These are phyloP conservation scores for Sugiyamaella neomexicana DNA, from an alignment of 1,139 yeast genomes.

Conservation along the genomic window DNA sequence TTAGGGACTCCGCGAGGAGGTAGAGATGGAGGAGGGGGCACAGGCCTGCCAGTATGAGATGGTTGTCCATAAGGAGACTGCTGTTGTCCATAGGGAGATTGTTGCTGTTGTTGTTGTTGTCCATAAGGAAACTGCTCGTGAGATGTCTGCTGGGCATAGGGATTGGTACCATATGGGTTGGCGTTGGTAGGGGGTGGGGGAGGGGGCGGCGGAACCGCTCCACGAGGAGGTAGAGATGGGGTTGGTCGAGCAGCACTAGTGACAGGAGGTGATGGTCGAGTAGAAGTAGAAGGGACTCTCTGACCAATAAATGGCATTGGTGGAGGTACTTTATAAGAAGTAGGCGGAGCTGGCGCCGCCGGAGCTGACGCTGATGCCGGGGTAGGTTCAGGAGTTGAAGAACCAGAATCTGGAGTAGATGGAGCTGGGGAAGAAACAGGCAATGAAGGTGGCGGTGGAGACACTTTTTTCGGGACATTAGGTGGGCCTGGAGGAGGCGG, in stretches of 20 bases:
- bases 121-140: slow-evolving; percentile 31
- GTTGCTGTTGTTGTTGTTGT: neutral
- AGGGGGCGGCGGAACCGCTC: slow-evolving; percentile 29
- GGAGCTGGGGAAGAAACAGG: slow-evolving; percentile 24
- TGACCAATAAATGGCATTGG: slow-evolving; percentile 39
- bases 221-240: slow-evolving; percentile 28
- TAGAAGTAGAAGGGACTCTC: slow-evolving; percentile 24
- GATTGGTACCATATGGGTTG: slow-evolving; percentile 3
- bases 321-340: slow-evolving; percentile 40
- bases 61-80: slow-evolving; percentile 38
- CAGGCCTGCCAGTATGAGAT: slow-evolving; percentile 33
- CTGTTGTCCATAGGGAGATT: slow-evolving; percentile 28
- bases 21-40: slow-evolving; percentile 27
- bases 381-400: slow-evolving; percentile 17
- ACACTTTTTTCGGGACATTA: slow-evolving; percentile 26
- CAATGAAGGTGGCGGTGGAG: slow-evolving; percentile 39
- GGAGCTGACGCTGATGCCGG: no score
- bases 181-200: slow-evolving; percentile 24
- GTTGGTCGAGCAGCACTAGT: slow-evolving; percentile 28
- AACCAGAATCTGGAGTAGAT: slow-evolving; percentile 7
- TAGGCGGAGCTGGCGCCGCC: slow-evolving; percentile 45
- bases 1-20: slow-evolving; percentile 25
- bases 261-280: slow-evolving; percentile 26
- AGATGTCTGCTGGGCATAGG: slow-evolving; percentile 23
- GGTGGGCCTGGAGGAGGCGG: slow-evolving; percentile 43